Conservation (phyloP, 192 early-diverging fungal genomes). For the Pilobolus umbonatus region DNA sequence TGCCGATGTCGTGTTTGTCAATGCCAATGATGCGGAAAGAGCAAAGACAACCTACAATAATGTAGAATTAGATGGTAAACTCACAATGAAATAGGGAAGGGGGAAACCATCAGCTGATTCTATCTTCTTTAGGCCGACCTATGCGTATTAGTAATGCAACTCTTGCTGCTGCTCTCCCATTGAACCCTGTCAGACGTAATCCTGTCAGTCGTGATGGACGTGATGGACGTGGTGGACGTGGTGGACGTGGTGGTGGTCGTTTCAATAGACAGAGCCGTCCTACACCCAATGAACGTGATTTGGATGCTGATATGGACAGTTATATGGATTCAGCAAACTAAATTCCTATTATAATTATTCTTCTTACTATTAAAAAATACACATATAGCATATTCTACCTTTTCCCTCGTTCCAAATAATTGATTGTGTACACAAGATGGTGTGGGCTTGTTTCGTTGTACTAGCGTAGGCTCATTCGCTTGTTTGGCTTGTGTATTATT, state of each 20-base stretch:
- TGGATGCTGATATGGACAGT: slow-evolving; percentile 56
- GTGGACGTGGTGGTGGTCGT: slow-evolving; percentile 20
- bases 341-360: no score
- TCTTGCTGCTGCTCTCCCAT: background rate
- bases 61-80: slow-evolving; percentile 49
- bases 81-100: background rate
- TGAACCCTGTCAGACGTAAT: background rate
- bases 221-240: slow-evolving; percentile 17
- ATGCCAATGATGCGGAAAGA: slow-evolving; percentile 35
- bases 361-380: no score
- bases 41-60: slow-evolving; percentile 45
- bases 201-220: slow-evolving; percentile 15
- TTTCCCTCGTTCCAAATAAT: no score
- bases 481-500: no score
- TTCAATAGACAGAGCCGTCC: slow-evolving; percentile 10
- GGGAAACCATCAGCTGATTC: background rate
- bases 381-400: no score
- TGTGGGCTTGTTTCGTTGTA: no score
- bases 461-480: no score
- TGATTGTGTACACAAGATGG: no score
- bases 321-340: no score
- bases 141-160: slow-evolving; percentile 22
- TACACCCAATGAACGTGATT: slow-evolving; percentile 34
- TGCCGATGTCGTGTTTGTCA: slow-evolving; percentile 44
- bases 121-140: slow-evolving; percentile 12